phyloP scores from a whole-genome alignment of 73 alveolate species.

The Paramecium caudatum region DNA sequence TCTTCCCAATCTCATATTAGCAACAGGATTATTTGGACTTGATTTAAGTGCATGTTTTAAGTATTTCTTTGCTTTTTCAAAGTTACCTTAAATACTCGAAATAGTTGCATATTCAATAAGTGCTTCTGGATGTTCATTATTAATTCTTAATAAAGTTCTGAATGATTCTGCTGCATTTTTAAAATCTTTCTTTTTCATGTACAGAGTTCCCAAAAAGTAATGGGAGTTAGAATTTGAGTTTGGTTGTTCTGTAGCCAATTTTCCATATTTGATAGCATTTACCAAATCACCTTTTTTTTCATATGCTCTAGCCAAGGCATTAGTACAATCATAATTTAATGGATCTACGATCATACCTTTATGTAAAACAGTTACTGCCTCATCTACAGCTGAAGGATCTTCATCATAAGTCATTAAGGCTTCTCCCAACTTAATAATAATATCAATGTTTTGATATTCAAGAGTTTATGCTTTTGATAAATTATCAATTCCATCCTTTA shows the following conservation, averaged over 20 bases:
- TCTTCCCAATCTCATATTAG: slow-evolving; percentile 91
- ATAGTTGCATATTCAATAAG: slow-evolving; percentile 89
- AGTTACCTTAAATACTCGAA: slow-evolving; percentile 74
- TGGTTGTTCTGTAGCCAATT: slow-evolving; percentile 84
- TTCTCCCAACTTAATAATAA: slow-evolving; percentile 90
- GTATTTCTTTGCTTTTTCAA: slow-evolving; percentile 90
- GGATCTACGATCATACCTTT: slow-evolving; percentile 85
- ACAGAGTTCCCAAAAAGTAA: slow-evolving; percentile 87
- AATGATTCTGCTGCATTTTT: slow-evolving; percentile 80
- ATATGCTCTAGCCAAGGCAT: slow-evolving; percentile 87
- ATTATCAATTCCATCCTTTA: slow-evolving; percentile 85
- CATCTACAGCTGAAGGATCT: slow-evolving; percentile 74
- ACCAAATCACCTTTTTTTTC: slow-evolving; percentile 87
- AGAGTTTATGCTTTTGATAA: slow-evolving; percentile 79
- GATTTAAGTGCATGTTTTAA: slow-evolving; percentile 89
- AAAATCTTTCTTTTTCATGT: slow-evolving; percentile 87
- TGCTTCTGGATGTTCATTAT: slow-evolving; percentile 89
- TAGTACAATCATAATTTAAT: slow-evolving; percentile 87
- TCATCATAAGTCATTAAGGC: slow-evolving; percentile 67
- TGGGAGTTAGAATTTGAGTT: slow-evolving; percentile 82
- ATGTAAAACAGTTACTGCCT: slow-evolving; percentile 84
- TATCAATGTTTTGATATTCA: slow-evolving; percentile 84
- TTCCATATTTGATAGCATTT: slow-evolving; percentile 83
- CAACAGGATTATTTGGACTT: slow-evolving; percentile 86
- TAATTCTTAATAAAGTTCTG: slow-evolving; percentile 57